Base-by-base conservation (phyloP, 2,329 filamentous ascomycete genomes). In the Ophiostoma novo-ulmi region DNA sequence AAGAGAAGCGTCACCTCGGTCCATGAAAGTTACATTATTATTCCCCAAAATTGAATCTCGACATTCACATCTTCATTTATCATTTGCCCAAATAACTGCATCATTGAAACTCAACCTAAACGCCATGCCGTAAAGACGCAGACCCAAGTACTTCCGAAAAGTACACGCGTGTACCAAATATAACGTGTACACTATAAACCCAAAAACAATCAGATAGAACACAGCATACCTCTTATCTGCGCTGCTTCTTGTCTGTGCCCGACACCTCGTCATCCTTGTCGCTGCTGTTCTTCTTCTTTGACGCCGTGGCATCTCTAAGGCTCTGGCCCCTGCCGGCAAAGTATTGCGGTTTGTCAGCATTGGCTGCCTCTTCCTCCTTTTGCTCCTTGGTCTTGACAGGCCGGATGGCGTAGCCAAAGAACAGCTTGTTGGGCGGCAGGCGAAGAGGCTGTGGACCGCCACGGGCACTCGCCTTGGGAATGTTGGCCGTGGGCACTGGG, bases 321-420 rank as follows among this genome's bases (percentile, higher is more conserved):
- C 91, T 95, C 79, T 97, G 91, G 0, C 94, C 94, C 74, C 92
- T 88, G 0, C 94, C 94, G 5, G 89, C 88, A 79, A 97, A 97
- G 75, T 88, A 88, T n/a, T 90, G 90, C 74, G 88, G 87, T 72
- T 85, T 84, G 4, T n/a, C 39, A 3, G 86, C 84, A n/a, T 88
- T 84, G 73, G 88, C 86, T 52, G 88, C 85, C 72, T 90, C 88
- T 72, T 89, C 84, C 69, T 88, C 87, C 77, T 88, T 89, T 71
- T 92, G 88, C 48, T 88, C 90, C 71, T 90, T 88, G 10, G 91
- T 92, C 82, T 93, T 94, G 61, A 96, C 84, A 0, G 94, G 94
- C 79, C 91, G 97, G 78, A 97, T 86, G 77, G 97, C 91, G 77
- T 98, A 99, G 3, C 95, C 95, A 74, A 99, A 97, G 83, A 99